Evolutionary conservation across 1,284 basidiomycete genomes (phyloP), one percentile per base, ranked within the genome.

Genomic region (Coniophora puteana): DNA sequence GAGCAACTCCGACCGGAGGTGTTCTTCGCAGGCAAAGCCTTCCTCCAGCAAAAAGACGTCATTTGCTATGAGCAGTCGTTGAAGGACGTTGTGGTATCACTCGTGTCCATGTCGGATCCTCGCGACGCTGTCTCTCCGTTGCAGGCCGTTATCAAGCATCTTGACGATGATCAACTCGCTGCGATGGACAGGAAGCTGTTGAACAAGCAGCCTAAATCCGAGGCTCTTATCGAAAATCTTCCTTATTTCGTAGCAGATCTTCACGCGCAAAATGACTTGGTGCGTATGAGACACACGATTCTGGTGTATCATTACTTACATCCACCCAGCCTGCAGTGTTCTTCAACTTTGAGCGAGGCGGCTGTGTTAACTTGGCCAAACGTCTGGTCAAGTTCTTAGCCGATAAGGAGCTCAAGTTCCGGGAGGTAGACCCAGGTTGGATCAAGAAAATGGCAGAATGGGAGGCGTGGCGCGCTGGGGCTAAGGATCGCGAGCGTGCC

Each of bases 291-390:
- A 17, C n/a, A n/a, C 5, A 36, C 20, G 5, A 21, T 14, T n/a
- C 18, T 8, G 13, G 14, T 21, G 21, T 25, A 37, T 32, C 21
- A 16, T 21, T 5, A 16, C 45, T 22, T 31, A 46, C 24, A 33
- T 40, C 49, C 24, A 28, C 40, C 32, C 41, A 83, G 76, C 81
- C 82, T 3, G 83, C 80, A 0, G 71, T 86, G 6, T 53, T 85
- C 16, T 86, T 86, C 64, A 72, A 68, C 44, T 83, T 86, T 50
- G 78, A 83, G 48, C 72, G 82, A 18, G 60, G 64, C 12, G 63
- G 67, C 20, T 84, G 80, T 51, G 80, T 83, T 51, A 51, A 57
- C n/a, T 71, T 82, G 62, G 77, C 68, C 0, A 38, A 54, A 14
- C 44, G 47, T 10, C 54, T 86, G 10, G 23, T 66, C 2, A 16